A percentile compares a stretch with the other conserved stretches of the same genome.
phyloP scores from a whole-genome alignment of 1,284 basidiomycete genomes.

The Serendipita sp. region DNA sequence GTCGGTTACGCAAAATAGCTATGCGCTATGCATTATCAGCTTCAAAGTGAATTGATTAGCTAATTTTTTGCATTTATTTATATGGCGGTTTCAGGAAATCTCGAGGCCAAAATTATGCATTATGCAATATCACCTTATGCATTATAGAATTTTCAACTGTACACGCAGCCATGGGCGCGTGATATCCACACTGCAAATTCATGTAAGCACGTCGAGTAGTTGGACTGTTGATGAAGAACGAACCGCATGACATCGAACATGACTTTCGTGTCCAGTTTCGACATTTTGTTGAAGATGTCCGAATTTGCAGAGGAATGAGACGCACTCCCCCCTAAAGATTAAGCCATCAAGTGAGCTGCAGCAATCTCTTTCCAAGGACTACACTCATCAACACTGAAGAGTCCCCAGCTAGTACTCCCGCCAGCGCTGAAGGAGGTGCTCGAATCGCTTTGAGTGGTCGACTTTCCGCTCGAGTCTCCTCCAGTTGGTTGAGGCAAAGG shows the following conservation, averaged over 20 bases:
- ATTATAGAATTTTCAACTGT: too few relatives aligned
- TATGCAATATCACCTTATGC: too few relatives aligned
- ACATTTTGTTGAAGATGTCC: background rate
- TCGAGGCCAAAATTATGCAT: too few relatives aligned
- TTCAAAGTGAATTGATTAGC: too few relatives aligned
- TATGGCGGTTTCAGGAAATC: too few relatives aligned
- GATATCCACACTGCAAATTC: constrained; percentile 6
- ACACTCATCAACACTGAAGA: background rate
- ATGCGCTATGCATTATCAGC: too few relatives aligned
- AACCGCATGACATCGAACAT: background rate
- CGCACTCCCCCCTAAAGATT: background rate
- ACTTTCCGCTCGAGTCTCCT: background rate
- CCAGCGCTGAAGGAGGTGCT: background rate
- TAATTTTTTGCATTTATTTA: too few relatives aligned
- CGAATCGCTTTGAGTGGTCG: background rate
- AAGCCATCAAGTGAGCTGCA: background rate
- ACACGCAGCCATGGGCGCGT: constrained; percentile 7
- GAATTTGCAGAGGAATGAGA: background rate
- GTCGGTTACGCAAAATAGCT: too few relatives aligned
- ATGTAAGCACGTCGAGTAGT: background rate
- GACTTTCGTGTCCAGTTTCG: background rate
- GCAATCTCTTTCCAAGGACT: background rate
- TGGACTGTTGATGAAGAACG: background rate
- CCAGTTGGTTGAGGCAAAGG: background rate
- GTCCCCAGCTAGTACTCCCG: background rate